These are phyloP conservation scores for Pseudognaphalium luteoalbum DNA, from an alignment of 129 eudicot genomes.

Conservation along the genomic window DNA sequence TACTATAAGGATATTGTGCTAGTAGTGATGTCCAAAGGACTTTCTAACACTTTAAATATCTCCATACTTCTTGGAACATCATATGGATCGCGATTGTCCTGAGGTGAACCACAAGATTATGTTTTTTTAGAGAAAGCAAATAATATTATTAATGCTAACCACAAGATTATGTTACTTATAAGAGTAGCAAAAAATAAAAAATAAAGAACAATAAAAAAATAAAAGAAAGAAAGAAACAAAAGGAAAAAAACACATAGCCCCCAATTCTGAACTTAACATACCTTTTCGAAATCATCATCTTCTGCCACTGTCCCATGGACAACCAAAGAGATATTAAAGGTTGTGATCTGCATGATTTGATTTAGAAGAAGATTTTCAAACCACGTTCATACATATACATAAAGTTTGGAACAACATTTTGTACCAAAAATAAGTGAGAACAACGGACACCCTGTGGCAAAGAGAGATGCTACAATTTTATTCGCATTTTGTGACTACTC, in stretches of 20 bases:
- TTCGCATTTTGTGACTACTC: neutral
- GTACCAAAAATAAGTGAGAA: neutral
- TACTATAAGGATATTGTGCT: no score
- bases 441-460: neutral
- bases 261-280: constrained; percentile 21
- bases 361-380: neutral
- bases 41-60: constrained; percentile 70
- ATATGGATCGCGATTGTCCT: constrained; percentile 78
- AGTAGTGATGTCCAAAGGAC: constrained; percentile 91
- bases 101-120: constrained; percentile 29
- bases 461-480: neutral
- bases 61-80: constrained; percentile 78
- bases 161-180: neutral
- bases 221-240: no score
- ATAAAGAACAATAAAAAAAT: no score
- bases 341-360: constrained; percentile 70
- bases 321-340: constrained; percentile 92
- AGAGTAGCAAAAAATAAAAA: neutral
- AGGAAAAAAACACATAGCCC: no score
- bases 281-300: constrained; percentile 84
- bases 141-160: no score
- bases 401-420: neutral
- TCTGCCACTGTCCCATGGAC: constrained; percentile 97
- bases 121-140: no score
- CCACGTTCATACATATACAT: neutral